phyloP scores from a whole-genome alignment of 2,329 filamentous ascomycete species.

The Hypoxylon sp. region DNA sequence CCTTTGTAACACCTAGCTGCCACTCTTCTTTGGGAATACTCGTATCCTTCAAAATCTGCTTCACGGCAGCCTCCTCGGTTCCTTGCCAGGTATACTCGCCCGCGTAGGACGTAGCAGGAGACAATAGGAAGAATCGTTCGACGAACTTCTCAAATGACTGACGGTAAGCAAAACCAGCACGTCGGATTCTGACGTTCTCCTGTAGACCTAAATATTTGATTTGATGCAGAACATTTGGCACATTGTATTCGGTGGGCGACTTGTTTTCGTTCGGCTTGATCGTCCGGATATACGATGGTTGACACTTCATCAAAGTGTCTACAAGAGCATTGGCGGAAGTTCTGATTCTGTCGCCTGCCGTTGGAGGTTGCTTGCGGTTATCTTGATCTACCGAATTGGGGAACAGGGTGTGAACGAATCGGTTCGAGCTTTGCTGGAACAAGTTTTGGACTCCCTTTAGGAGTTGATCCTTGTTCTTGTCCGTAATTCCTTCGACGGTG shows the following conservation, averaged over 20 bases:
- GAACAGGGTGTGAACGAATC: constrained; percentile 90
- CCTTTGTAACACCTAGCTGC: constrained; percentile 96
- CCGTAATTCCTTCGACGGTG: constrained; percentile 95
- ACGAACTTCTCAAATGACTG: constrained; percentile 99
- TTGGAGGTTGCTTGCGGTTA: constrained; percentile 93
- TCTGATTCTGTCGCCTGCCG: constrained; percentile 96
- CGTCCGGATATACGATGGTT: constrained; percentile 97
- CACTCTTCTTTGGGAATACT: constrained; percentile 96
- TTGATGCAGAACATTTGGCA: constrained; percentile 93
- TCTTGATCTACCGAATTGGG: constrained; percentile 95
- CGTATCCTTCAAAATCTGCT: constrained; percentile 95
- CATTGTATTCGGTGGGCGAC: constrained; percentile 92
- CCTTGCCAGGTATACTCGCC: constrained; percentile 98
- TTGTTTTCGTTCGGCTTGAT: constrained; percentile 99
- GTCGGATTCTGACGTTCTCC: constrained; percentile 97
- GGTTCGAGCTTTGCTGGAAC: constrained; percentile 85
- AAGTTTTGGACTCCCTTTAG: constrained; percentile 93
- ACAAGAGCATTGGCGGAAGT: constrained; percentile 95
- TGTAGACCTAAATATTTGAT: constrained; percentile 99
- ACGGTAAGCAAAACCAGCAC: constrained; percentile 96
- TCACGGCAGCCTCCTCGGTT: constrained; percentile 86
- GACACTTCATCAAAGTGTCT: constrained; percentile 95
- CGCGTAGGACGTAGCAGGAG: constrained; percentile 93
- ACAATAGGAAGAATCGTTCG: constrained; percentile 95
- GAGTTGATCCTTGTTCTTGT: constrained; percentile 99